Evolutionary conservation across 2,329 filamentous ascomycete genomes (phyloP), one percentile per base, ranked within the genome.

Genomic region (Aspergillus glaucus): DNA sequence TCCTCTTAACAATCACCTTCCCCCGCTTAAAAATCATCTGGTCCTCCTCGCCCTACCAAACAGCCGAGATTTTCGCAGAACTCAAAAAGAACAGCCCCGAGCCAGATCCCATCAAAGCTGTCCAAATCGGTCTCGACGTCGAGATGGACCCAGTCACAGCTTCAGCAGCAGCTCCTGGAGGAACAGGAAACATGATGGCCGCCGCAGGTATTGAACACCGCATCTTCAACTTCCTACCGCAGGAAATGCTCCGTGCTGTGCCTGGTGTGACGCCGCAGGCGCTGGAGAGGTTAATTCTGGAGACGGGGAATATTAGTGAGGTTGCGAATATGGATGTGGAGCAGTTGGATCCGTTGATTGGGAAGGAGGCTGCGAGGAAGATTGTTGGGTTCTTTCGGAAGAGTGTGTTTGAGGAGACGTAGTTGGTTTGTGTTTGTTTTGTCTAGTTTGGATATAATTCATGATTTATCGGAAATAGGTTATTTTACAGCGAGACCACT

Each of bases 51-150:
- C 92, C 93, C 0, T 95, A 95, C 64, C 91, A 98, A 68, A 97
- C 93, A 0, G 93, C 93, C 1, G 91, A 97, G 73, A 97, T 98
- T 53, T 97, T 98, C 65, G 86, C 91, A 60, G 85, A 89, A 56
- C 79, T 98, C 47, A 98, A 98, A 74, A 86, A 89, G 56, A 86
- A 90, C 60, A 86, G 92, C 59, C 78, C 85, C 3, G 93, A 98
- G 69, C 93, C 93, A 0, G 91, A 98, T 65, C 93, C 93, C 1
- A 79, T 95, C 32, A 83, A 82, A 3, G 93, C 93, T 0, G 90
- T 95, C 6, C 82, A 86, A 50, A 81, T 91, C 2, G 93, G 93
- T 0, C 74, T 98, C 1, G 84, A 88, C 56, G 71, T 76, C 3
- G 79, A 79, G 21, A 59, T 70, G 26, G 54, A 60, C 15, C 51